phyloP scores from a whole-genome alignment of 2,329 filamentous ascomycete species.

The Ampelomyces quisqualis region DNA sequence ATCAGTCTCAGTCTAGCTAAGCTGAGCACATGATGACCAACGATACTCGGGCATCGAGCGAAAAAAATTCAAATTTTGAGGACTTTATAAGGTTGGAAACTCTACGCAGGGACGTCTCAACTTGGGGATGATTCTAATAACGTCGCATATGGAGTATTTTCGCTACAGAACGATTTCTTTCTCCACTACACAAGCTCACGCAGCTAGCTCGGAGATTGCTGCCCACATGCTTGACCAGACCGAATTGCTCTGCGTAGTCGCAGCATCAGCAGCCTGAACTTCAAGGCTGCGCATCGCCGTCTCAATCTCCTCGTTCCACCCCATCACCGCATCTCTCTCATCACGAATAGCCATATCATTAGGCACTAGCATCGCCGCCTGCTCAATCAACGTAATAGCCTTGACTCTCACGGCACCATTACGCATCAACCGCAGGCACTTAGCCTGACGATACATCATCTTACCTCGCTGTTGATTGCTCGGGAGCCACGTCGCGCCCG shows the following conservation, averaged over 20 bases:
- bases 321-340: slow-evolving; percentile 19
- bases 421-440: slow-evolving; percentile 21
- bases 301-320: slow-evolving; percentile 22
- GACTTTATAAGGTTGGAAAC: too few species aligned
- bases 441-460: slow-evolving; percentile 28
- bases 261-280: neutral
- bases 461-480: slow-evolving; percentile 26
- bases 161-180: neutral
- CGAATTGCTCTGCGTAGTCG: neutral
- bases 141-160: slow-evolving; percentile 1
- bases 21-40: too few species aligned
- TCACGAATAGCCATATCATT: slow-evolving; percentile 20
- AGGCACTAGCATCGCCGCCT: slow-evolving; percentile 20
- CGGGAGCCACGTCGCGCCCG: slow-evolving; percentile 25
- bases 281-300: slow-evolving; percentile 6
- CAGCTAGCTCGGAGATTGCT: neutral
- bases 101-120: neutral
- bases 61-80: too few species aligned
- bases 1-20: too few species aligned
- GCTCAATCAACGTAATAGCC: slow-evolving; percentile 20
- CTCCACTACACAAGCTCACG: neutral
- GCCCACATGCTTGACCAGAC: neutral
- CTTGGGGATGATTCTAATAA: neutral
- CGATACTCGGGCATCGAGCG: too few species aligned
- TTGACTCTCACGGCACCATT: slow-evolving; percentile 10